Percentiles rank a stretch among this genome's conserved stretches.
These are phyloP conservation scores for Euclidium syriacum DNA, from an alignment of 345 rosid species.

Conservation along the genomic window DNA sequence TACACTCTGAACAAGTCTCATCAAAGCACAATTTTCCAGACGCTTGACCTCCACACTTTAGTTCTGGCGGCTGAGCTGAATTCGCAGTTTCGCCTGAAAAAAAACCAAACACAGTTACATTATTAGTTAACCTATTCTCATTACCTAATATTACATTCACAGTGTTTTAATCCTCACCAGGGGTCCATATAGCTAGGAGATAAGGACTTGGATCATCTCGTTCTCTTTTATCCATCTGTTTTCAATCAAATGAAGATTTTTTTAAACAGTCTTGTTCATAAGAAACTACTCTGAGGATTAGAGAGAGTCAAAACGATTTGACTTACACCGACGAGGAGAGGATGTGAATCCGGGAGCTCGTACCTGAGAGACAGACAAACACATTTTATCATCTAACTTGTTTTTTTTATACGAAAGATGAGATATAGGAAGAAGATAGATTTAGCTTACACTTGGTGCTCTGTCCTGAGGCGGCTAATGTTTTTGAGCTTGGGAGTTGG, in stretches of 20 bases:
- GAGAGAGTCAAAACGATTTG: background rate
- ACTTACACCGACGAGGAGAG: slow-evolving; percentile 71
- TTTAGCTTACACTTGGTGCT: slow-evolving; percentile 93
- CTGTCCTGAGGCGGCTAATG: slow-evolving; percentile 78
- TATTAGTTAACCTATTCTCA: background rate
- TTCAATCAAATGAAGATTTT: slow-evolving; percentile 5
- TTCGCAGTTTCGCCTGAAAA: slow-evolving; percentile 79
- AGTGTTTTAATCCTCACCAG: slow-evolving; percentile 51
- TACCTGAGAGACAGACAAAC: slow-evolving; percentile 56
- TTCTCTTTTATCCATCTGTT: slow-evolving; percentile 79
- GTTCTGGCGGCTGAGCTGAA: slow-evolving; percentile 55
- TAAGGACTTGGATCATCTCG: slow-evolving; percentile 90
- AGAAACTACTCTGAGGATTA: background rate
- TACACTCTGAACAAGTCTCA: slow-evolving; percentile 70
- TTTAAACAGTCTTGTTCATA: slow-evolving; percentile 3
- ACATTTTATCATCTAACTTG: slow-evolving; percentile 14
- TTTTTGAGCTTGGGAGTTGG: slow-evolving; percentile 77
- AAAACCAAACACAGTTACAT: slow-evolving; percentile 14
- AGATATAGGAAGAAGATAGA: slow-evolving; percentile 2
- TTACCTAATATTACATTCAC: background rate
- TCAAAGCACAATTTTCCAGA: slow-evolving; percentile 55
- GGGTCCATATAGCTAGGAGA: slow-evolving; percentile 93
- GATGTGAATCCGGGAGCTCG: slow-evolving; percentile 86
- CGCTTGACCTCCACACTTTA: slow-evolving; percentile 44
- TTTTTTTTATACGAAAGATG: background rate